These are phyloP conservation scores for Trypanosoma mega DNA, from an alignment of 208 protist genomes.

Conservation along the genomic window DNA sequence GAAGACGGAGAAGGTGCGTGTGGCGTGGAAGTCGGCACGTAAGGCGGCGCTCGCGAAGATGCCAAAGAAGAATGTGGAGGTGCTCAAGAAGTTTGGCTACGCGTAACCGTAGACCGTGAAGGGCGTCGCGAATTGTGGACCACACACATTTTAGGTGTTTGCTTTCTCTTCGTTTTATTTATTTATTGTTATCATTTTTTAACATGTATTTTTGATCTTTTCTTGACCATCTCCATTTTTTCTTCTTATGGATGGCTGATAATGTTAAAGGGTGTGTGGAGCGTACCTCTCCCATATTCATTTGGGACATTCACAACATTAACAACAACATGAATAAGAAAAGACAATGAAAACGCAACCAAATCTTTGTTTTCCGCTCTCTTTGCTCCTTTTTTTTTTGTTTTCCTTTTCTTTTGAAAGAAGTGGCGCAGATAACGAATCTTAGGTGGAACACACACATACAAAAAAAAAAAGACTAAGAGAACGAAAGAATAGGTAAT, in stretches of 20 bases:
- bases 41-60: constrained; percentile 80
- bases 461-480: too few species aligned
- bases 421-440: too few species aligned
- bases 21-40: constrained; percentile 65
- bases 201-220: neutral
- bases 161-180: constrained; percentile 1
- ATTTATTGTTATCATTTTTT: constrained; percentile 1
- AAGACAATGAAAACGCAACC: too few species aligned
- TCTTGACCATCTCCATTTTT: constrained; percentile 32
- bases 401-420: neutral
- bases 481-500: too few species aligned
- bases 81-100: constrained; percentile 91
- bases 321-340: too few species aligned
- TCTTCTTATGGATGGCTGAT: constrained; percentile 18
- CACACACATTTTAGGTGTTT: neutral
- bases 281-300: neutral
- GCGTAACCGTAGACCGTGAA: constrained; percentile 39
- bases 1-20: constrained; percentile 68
- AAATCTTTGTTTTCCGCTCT: neutral
- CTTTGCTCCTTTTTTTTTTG: neutral
- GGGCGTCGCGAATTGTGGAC: neutral
- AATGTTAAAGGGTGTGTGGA: constrained; percentile 14
- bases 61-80: constrained; percentile 79
- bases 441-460: too few species aligned
- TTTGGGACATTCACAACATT: neutral